Base-by-base conservation (phyloP, 2,329 filamentous ascomycete species). In the Neocatenulostroma microsporum region DNA sequence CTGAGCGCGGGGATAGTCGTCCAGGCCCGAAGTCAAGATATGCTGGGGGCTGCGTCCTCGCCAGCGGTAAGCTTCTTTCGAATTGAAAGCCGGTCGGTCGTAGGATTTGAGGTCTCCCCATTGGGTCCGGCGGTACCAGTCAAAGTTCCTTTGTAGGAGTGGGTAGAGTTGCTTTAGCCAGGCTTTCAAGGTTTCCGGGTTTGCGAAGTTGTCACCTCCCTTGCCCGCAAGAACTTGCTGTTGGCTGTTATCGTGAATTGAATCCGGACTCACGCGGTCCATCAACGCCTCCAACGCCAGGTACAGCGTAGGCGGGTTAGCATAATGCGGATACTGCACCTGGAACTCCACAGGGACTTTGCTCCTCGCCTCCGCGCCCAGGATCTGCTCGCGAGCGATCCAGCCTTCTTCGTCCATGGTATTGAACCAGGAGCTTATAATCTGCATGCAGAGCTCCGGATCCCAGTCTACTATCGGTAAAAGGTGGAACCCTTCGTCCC, bases 401-500 rank as follows among this genome's bases (percentile, higher is more conserved):
- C 91, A 98, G 36, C 91, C 91, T 58, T 96, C 87, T 12, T 91
- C 83, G 48, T 98, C 91, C 76, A 96, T 94, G 13, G 94, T 75
- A 46, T 81, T 86, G 66, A 93, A 93, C 91, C 91, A 98, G 62
- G 85, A 94, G 64, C 82, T 84, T 44, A 96, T 75, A 47, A 98
- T 86, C 45, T 95, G 86, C 33, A 80, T 69, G 0, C 84, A 80
- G 34, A 96, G 72, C 55, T 95, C 88, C 35, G 87, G 77, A 57
- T 98, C 91, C 84, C 88, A 98, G 48, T 98, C 89, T 14, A 86
- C 74, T 36, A 98, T 80, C 2, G 88, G 88, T 31, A 94, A 69
- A 23, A 98, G 69, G 55, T 98, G 91, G 63, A 96, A 98, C 1
- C 91, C 91, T 61, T 98, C 91, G 53, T 98, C 91, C 91, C 91